A percentile compares a stretch with the other conserved stretches of the same genome.
These are phyloP conservation scores for Schoenoplectus tabernaemontani DNA, from an alignment of 202 grass and related monocot species.

Conservation along the genomic window DNA sequence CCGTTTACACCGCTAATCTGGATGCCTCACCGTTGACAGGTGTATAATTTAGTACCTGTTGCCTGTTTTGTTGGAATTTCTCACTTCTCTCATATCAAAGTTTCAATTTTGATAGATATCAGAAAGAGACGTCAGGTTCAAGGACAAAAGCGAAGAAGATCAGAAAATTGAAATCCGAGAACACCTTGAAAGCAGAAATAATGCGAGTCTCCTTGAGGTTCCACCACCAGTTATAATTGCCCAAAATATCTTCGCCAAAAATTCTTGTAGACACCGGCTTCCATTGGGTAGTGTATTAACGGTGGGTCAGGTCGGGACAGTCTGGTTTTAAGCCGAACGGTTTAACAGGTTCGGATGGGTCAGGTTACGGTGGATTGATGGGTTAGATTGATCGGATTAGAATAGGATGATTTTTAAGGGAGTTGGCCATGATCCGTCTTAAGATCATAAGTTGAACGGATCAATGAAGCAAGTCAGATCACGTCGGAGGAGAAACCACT, in stretches of 20 bases:
- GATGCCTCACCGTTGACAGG: not conserved
- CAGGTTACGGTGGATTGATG: no score
- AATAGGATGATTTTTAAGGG: no score
- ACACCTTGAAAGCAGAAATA: not conserved
- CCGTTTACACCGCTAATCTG: no score
- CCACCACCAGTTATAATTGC: not conserved
- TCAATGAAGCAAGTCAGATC: no score
- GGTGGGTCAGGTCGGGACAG: no score
- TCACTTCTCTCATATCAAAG: not conserved
- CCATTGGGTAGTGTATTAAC: no score
- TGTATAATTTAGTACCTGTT: not conserved
- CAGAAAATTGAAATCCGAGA: not conserved
- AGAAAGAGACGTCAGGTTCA: not conserved
- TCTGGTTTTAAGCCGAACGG: no score
- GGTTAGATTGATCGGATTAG: no score
- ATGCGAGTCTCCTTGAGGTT: not conserved
- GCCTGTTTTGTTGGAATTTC: not conserved
- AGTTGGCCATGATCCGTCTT: no score
- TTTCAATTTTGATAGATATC: not conserved
- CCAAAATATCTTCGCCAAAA: not conserved
- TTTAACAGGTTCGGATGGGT: no score
- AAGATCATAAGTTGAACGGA: no score
- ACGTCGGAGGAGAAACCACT: no score
- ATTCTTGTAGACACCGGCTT: conserved; percentile 1
- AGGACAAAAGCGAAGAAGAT: not conserved